A percentile compares a stretch with the other conserved stretches of the same genome.
Conservation (phyloP, 192 early-diverging fungal genomes). For the Geranomyces variabilis region DNA sequence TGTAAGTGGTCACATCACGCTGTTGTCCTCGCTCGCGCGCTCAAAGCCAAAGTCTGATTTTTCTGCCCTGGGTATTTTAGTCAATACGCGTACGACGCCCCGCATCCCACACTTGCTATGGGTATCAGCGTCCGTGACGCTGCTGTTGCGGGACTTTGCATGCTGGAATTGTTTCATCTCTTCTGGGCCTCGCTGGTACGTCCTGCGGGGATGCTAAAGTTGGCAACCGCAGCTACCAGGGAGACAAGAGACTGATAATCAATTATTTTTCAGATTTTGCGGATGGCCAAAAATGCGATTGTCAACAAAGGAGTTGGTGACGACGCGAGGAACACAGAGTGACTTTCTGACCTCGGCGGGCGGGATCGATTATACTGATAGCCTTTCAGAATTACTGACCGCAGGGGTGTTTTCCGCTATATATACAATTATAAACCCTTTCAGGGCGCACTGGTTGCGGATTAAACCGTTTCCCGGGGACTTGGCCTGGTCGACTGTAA, state of each 20-base stretch:
- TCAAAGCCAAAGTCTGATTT: background rate
- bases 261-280: slow-evolving; percentile 43
- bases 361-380: too few relatives aligned
- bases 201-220: background rate
- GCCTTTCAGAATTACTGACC: too few relatives aligned
- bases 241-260: too few relatives aligned
- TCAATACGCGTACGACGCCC: slow-evolving; percentile 22
- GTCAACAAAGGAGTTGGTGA: slow-evolving; percentile 46
- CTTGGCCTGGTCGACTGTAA: too few relatives aligned
- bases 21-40: background rate
- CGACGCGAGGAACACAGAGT: slow-evolving; percentile 52
- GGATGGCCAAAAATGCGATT: slow-evolving; percentile 48
- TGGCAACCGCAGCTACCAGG: background rate
- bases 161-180: slow-evolving; percentile 39
- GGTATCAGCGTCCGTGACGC: slow-evolving; percentile 15
- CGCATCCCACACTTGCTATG: background rate
- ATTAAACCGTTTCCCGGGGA: too few relatives aligned
- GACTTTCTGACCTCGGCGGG: too few relatives aligned
- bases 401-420: too few relatives aligned
- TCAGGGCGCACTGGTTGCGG: too few relatives aligned
- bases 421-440: too few relatives aligned
- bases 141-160: slow-evolving; percentile 11
- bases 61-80: background rate
- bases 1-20: slow-evolving; percentile 23
- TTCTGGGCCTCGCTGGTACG: slow-evolving; percentile 44